Evolutionary conservation across 768 basidiomycete genomes (phyloP).

Genomic region (Naganishia onofrii): DNA sequence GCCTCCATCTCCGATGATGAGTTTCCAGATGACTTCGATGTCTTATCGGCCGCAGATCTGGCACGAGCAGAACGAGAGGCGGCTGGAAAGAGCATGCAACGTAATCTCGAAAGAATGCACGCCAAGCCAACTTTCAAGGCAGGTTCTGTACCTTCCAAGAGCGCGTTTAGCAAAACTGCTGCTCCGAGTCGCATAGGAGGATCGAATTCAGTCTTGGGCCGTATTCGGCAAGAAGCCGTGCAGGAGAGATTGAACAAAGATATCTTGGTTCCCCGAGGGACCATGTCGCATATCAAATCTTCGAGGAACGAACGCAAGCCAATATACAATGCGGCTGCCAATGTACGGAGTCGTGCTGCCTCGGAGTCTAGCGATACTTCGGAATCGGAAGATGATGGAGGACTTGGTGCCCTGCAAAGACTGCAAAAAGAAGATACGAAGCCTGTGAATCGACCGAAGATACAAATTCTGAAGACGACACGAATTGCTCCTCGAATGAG

Average conservation of each 20-base stretch:
- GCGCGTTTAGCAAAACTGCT: not conserved
- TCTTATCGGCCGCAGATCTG: slow-evolving; percentile 13
- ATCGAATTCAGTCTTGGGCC: slow-evolving; percentile 21
- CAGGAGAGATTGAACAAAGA: slow-evolving; percentile 26
- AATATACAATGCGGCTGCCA: slow-evolving; percentile 18
- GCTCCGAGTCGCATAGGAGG: slow-evolving; percentile 10
- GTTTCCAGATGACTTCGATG: slow-evolving; percentile 26
- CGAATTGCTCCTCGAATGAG: slow-evolving; percentile 30
- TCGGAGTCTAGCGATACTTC: slow-evolving; percentile 22
- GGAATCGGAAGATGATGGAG: slow-evolving; percentile 41
- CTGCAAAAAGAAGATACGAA: slow-evolving; percentile 60
- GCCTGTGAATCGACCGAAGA: slow-evolving; percentile 12
- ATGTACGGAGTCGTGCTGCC: slow-evolving; percentile 6
- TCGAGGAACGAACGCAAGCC: not conserved
- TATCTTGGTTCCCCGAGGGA: slow-evolving; percentile 15
- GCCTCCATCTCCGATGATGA: slow-evolving; percentile 38
- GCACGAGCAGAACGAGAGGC: slow-evolving; percentile 22
- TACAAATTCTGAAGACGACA: slow-evolving; percentile 6
- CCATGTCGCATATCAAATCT: not conserved
- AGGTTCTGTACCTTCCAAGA: slow-evolving; percentile 34
- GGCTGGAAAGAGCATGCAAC: slow-evolving; percentile 6
- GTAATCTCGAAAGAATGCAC: slow-evolving; percentile 26
- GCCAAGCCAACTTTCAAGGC: slow-evolving; percentile 36
- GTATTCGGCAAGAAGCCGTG: slow-evolving; percentile 26
- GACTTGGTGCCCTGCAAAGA: slow-evolving; percentile 60